These are phyloP conservation scores for Globisporangium paroecandrum DNA, from an alignment of 352 stramenopile species.

Conservation along the genomic window DNA sequence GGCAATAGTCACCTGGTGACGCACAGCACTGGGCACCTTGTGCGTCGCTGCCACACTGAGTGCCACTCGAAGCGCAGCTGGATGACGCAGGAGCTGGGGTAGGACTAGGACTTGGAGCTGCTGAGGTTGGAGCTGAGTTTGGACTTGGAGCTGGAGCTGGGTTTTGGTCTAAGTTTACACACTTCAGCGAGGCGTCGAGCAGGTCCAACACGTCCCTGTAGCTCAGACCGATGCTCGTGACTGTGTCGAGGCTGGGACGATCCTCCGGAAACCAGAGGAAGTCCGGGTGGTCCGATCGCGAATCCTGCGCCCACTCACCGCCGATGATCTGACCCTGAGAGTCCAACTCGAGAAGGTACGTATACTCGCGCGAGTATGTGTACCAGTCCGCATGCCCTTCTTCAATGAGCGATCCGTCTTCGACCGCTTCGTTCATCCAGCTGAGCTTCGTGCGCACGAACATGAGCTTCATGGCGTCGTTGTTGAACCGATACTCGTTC, in stretches of 20 bases:
- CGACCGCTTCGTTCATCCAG: slow-evolving; percentile 16
- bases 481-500: slow-evolving; percentile 22
- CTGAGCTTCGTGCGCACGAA: slow-evolving; percentile 15
- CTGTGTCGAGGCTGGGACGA: background rate
- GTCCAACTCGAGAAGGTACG: slow-evolving; percentile 6
- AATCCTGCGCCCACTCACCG: slow-evolving; percentile 7
- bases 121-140: slow-evolving; percentile 6
- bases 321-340: background rate
- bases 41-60: slow-evolving; percentile 18
- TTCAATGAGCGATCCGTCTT: slow-evolving; percentile 12
- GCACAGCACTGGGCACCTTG: slow-evolving; percentile 28
- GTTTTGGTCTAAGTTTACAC: background rate
- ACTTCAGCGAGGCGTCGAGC: slow-evolving; percentile 13
- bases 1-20: slow-evolving; percentile 12
- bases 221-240: slow-evolving; percentile 12
- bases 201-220: slow-evolving; percentile 9
- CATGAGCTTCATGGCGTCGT: slow-evolving; percentile 7
- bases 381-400: slow-evolving; percentile 1
- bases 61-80: background rate
- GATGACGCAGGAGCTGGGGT: slow-evolving; percentile 1
- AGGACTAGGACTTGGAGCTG: background rate
- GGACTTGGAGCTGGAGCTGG: background rate
- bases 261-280: slow-evolving; percentile 18
- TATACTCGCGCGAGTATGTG: slow-evolving; percentile 4
- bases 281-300: slow-evolving; percentile 14